phyloP scores from a whole-genome alignment of 1,284 basidiomycete genomes.

The Cutaneotrichosporon cavernicola region DNA sequence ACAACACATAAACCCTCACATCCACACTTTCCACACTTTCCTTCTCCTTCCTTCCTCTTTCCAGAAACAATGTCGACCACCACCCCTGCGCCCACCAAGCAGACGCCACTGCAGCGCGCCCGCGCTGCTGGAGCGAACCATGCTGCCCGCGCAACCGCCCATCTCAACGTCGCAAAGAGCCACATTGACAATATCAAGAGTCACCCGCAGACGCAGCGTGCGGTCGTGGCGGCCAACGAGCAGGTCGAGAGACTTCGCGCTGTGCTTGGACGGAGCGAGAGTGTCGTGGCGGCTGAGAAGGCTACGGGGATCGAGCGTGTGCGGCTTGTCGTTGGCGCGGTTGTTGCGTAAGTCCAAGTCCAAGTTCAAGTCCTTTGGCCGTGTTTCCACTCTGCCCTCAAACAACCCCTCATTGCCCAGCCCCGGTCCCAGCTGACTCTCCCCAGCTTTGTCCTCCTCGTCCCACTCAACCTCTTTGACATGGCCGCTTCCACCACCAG shows the following conservation, averaged over 20 bases:
- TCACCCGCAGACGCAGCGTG: constrained; percentile 19
- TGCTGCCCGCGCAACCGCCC: neutral
- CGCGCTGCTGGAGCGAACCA: neutral
- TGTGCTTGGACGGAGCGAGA: constrained; percentile 32
- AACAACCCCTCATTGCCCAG: too few relatives aligned
- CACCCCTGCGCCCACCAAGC: neutral
- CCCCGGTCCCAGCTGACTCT: neutral
- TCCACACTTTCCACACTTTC: too few relatives aligned
- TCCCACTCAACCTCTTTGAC: constrained; percentile 45
- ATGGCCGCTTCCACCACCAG: constrained; percentile 41
- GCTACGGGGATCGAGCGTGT: constrained; percentile 41
- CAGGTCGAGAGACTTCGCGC: constrained; percentile 35
- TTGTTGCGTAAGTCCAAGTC: constrained; percentile 33
- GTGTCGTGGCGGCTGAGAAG: constrained; percentile 35
- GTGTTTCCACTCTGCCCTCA: neutral
- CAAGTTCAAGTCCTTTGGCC: neutral
- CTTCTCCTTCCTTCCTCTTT: neutral
- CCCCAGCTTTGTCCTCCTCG: constrained; percentile 41
- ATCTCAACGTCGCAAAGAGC: neutral
- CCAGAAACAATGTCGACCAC: neutral
- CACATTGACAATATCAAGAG: neutral
- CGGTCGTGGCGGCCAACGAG: constrained; percentile 8
- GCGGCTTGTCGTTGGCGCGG: constrained; percentile 33
- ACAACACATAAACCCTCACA: too few relatives aligned
- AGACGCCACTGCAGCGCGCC: constrained; percentile 5